Conservation (phyloP, 805 yeast species). For the Sugiyamaella floridensis region DNA sequence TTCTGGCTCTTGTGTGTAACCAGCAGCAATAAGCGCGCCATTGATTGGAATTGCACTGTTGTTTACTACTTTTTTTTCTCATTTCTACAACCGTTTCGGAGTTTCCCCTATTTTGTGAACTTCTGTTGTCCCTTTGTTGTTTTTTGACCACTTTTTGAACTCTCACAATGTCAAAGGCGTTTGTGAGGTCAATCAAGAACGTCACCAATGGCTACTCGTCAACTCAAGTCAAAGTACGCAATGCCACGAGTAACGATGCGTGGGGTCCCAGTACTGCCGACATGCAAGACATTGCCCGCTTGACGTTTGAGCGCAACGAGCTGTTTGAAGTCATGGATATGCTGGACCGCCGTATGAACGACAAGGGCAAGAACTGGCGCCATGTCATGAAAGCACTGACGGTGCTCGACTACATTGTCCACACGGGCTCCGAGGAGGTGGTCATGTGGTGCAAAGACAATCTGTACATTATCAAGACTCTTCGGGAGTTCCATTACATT, state of each 20-base stretch:
- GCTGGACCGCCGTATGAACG: conserved; percentile 84
- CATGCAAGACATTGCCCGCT: conserved; percentile 75
- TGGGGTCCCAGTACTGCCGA: conserved; percentile 74
- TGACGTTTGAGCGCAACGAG: conserved; percentile 64
- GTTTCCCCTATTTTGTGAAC: no score
- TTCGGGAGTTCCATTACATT: conserved; percentile 78
- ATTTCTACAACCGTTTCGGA: no score
- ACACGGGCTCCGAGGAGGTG: conserved; percentile 81
- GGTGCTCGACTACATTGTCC: conserved; percentile 78
- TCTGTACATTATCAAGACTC: conserved; percentile 77
- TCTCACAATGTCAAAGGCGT: conserved; percentile 57
- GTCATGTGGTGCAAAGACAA: conserved; percentile 90
- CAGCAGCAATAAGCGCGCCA: no score
- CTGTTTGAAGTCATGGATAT: conserved; percentile 89
- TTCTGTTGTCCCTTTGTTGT: no score
- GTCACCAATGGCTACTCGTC: conserved; percentile 83
- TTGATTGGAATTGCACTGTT: no score
- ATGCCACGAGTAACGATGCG: conserved; percentile 85
- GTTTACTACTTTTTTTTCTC: no score
- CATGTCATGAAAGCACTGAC: conserved; percentile 90
- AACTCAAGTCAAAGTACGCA: conserved; percentile 81
- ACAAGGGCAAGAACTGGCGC: conserved; percentile 95
- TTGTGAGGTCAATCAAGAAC: conserved; percentile 80
- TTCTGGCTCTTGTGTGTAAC: no score
- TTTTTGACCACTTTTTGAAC: not conserved